These are phyloP conservation scores for Penicillium macrosclerotiorum DNA, from an alignment of 495 filamentous ascomycete species.

Conservation along the genomic window DNA sequence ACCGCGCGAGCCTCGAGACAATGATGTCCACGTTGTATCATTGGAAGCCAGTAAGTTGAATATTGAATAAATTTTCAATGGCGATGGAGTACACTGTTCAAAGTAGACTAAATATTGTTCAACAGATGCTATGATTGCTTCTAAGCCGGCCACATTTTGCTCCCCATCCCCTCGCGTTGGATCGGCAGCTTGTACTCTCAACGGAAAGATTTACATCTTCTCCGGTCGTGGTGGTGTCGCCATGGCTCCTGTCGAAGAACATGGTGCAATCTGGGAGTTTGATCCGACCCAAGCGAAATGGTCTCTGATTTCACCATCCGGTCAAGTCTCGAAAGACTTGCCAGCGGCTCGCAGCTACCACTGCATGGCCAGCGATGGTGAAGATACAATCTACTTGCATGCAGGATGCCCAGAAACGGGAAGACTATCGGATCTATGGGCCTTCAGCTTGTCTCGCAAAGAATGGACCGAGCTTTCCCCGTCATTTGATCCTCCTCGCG, in stretches of 20 bases:
- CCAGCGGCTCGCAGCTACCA: slow-evolving; percentile 52
- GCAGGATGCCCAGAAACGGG: slow-evolving; percentile 63
- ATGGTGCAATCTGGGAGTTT: slow-evolving; percentile 49
- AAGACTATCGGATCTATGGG: slow-evolving; percentile 66
- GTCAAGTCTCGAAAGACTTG: slow-evolving; percentile 7
- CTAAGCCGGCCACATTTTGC: slow-evolving; percentile 8
- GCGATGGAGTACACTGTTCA: background rate
- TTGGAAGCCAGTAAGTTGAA: slow-evolving; percentile 29
- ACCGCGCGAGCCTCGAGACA: slow-evolving; percentile 56
- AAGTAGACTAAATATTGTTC: background rate
- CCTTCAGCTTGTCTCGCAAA: slow-evolving; percentile 57
- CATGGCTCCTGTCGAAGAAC: slow-evolving; percentile 54
- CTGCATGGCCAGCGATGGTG: slow-evolving; percentile 43
- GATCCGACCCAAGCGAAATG: slow-evolving; percentile 29
- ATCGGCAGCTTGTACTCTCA: slow-evolving; percentile 39
- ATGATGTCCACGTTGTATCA: slow-evolving; percentile 65
- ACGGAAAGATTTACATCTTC: slow-evolving; percentile 53
- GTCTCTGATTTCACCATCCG: slow-evolving; percentile 24
- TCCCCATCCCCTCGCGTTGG: slow-evolving; percentile 50
- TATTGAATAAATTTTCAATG: background rate
- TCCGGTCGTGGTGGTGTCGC: slow-evolving; percentile 53
- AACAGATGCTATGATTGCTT: slow-evolving; percentile 2
- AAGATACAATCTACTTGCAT: slow-evolving; percentile 62
- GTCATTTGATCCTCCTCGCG: slow-evolving; percentile 59
- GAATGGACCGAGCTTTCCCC: slow-evolving; percentile 61